Evolutionary conservation across 441 rosid genomes (phyloP).

Genomic region (Aleurites moluccanus): DNA sequence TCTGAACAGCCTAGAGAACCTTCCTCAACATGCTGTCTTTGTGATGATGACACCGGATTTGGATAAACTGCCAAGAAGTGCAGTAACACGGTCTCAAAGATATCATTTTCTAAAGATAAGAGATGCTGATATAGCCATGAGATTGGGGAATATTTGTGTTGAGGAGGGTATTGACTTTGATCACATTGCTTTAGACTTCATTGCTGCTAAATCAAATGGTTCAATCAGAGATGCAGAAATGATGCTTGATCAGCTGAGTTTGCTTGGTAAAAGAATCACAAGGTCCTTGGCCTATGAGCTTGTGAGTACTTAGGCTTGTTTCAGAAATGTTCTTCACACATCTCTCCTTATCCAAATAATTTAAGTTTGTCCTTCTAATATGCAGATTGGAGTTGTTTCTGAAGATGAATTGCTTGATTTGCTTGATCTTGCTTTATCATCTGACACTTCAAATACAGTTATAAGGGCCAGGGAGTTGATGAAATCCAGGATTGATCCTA

Average conservation of each 20-base stretch:
- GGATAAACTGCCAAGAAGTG: constrained; percentile 72
- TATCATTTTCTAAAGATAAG: constrained; percentile 74
- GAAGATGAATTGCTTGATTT: constrained; percentile 92
- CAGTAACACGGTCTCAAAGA: constrained; percentile 69
- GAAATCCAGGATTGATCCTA: constrained; percentile 88
- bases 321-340: not conserved
- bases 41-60: constrained; percentile 71
- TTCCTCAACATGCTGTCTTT: constrained; percentile 64
- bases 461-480: constrained; percentile 87
- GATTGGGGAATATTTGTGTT: constrained; percentile 63
- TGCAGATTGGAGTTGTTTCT: constrained; percentile 89
- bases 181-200: constrained; percentile 67
- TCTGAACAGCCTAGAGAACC: constrained; percentile 57
- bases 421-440: constrained; percentile 85
- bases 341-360: constrained; percentile 1
- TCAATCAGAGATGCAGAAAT: constrained; percentile 91
- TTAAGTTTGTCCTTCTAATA: constrained; percentile 20
- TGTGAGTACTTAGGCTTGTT: constrained; percentile 46
- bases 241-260: constrained; percentile 89
- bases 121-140: constrained; percentile 53
- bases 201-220: constrained; percentile 86
- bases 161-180: constrained; percentile 76
- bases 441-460: constrained; percentile 88
- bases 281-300: constrained; percentile 73
- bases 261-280: constrained; percentile 77